A percentile compares a stretch with the other conserved stretches of the same genome.
These are phyloP conservation scores for Arthroderma sp. DNA, from an alignment of 2,329 filamentous ascomycete species.

Conservation along the genomic window DNA sequence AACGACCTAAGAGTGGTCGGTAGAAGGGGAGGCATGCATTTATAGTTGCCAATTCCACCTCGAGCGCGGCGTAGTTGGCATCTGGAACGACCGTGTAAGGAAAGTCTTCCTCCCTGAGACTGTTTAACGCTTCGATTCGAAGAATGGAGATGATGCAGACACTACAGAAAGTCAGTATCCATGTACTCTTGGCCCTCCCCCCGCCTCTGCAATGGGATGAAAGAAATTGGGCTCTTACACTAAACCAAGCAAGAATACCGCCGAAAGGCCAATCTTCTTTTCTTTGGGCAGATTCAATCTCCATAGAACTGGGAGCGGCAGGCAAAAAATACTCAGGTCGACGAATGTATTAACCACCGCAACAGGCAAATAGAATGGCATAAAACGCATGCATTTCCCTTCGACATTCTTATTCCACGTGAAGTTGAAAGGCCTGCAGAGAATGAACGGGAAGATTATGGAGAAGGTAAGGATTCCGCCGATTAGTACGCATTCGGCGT, in stretches of 20 bases:
- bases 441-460: neutral
- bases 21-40: constrained; percentile 3
- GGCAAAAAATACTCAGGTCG: constrained; percentile 1
- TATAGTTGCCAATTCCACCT: constrained; percentile 1
- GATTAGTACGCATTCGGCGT: constrained; percentile 14
- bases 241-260: constrained; percentile 2
- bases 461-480: neutral
- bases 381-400: neutral
- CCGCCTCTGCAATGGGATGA: too few relatives aligned
- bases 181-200: too few relatives aligned
- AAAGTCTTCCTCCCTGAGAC: neutral
- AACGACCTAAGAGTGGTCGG: neutral
- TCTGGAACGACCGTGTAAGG: neutral
- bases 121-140: constrained; percentile 1
- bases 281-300: neutral
- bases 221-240: neutral
- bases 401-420: neutral
- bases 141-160: constrained; percentile 2
- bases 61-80: neutral
- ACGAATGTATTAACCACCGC: constrained; percentile 1
- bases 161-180: neutral
- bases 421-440: neutral
- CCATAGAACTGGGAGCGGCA: constrained; percentile 1
- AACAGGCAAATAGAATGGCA: neutral
- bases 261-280: neutral